These are phyloP conservation scores for Dothidotthia symphoricarpi DNA, from an alignment of 2,329 filamentous ascomycete species.

Conservation along the genomic window DNA sequence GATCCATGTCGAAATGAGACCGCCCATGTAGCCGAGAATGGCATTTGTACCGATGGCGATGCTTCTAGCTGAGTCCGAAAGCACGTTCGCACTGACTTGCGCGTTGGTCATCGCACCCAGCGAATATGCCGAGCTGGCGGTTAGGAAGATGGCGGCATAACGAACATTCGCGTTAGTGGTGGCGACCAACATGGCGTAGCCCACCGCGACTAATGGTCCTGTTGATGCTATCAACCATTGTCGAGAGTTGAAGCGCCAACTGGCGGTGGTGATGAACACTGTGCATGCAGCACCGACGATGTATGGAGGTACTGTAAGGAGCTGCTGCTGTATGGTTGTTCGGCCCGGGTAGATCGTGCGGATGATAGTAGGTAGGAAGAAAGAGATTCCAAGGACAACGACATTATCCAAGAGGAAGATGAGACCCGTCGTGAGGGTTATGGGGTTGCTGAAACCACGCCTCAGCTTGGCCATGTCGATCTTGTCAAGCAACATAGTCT, in stretches of 20 bases:
- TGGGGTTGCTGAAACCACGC: slow-evolving; percentile 60
- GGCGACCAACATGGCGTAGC: slow-evolving; percentile 66
- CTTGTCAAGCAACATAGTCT: slow-evolving; percentile 60
- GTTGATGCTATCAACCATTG: slow-evolving; percentile 58
- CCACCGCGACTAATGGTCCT: slow-evolving; percentile 61
- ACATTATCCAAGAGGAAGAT: slow-evolving; percentile 64
- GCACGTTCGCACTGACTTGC: slow-evolving; percentile 65
- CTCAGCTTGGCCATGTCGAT: slow-evolving; percentile 58
- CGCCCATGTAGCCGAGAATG: slow-evolving; percentile 68
- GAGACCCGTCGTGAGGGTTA: slow-evolving; percentile 55
- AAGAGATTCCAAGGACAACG: slow-evolving; percentile 65
- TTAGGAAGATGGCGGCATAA: slow-evolving; percentile 67
- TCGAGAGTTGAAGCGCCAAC: slow-evolving; percentile 58
- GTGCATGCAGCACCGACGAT: slow-evolving; percentile 64
- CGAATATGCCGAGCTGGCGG: slow-evolving; percentile 59
- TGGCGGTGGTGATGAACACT: slow-evolving; percentile 56
- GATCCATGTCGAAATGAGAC: slow-evolving; percentile 61
- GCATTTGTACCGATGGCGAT: slow-evolving; percentile 36
- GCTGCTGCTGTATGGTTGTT: slow-evolving; percentile 59
- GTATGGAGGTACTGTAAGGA: slow-evolving; percentile 67
- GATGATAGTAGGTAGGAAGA: slow-evolving; percentile 68
- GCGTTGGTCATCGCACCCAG: slow-evolving; percentile 63
- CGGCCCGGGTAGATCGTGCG: slow-evolving; percentile 60
- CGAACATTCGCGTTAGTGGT: slow-evolving; percentile 48
- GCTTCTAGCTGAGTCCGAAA: slow-evolving; percentile 62